Evolutionary conservation across 202 grass and related monocot species (phyloP).

Genomic region (Musa balbisiana): DNA sequence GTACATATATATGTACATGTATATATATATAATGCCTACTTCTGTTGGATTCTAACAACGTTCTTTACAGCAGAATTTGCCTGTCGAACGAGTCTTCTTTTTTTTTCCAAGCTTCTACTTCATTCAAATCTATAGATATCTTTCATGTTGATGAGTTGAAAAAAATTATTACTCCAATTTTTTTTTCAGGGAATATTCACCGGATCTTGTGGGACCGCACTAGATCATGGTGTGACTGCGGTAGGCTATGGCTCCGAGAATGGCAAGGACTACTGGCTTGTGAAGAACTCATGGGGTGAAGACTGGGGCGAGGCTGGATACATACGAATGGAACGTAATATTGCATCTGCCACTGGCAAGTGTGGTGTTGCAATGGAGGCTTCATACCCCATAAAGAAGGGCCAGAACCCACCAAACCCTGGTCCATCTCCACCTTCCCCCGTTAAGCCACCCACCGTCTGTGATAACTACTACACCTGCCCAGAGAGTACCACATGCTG

Average conservation of each 20-base stretch:
- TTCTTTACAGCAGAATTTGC: no score
- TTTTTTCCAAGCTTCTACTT: neutral
- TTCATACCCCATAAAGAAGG: neutral
- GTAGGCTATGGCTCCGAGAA: neutral
- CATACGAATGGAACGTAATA: slow-evolving; percentile 7
- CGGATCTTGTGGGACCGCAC: neutral
- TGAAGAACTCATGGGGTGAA: slow-evolving; percentile 12
- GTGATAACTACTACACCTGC: slow-evolving; percentile 29
- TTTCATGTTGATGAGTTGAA: no score
- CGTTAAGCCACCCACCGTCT: neutral
- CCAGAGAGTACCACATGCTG: slow-evolving; percentile 22
- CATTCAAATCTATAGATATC: neutral
- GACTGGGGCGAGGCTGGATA: slow-evolving; percentile 5
- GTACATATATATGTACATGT: no score
- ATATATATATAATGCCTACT: no score
- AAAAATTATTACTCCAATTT: neutral
- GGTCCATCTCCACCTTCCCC: slow-evolving; percentile 4
- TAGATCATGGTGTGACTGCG: slow-evolving; percentile 10
- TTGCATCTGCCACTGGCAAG: neutral
- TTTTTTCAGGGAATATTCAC: slow-evolving; percentile 4
- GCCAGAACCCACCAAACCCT: slow-evolving; percentile 7
- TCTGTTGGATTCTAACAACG: no score
- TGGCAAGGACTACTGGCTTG: slow-evolving; percentile 6
- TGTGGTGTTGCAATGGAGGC: slow-evolving; percentile 5
- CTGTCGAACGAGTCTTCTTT: neutral